These are phyloP conservation scores for Aspergillus fischeri DNA, from an alignment of 2,329 filamentous ascomycete genomes.

Conservation along the genomic window DNA sequence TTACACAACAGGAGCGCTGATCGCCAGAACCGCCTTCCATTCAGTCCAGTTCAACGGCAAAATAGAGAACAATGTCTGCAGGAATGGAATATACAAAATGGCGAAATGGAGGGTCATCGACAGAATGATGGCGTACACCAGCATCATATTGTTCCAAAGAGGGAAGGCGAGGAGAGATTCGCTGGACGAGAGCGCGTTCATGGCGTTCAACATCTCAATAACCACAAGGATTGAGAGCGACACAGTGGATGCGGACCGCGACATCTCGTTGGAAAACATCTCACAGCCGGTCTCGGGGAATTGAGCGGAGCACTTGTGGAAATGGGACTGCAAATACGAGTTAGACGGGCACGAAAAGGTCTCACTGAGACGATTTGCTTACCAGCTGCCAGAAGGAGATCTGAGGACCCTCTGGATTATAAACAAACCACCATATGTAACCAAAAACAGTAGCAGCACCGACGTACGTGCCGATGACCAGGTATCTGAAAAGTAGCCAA, in stretches of 20 bases:
- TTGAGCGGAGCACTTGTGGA: constrained; percentile 83
- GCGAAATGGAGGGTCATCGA: constrained; percentile 95
- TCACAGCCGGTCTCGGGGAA: constrained; percentile 87
- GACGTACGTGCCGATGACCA: constrained; percentile 93
- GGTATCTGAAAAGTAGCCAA: constrained; percentile 96
- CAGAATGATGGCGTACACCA: constrained; percentile 87
- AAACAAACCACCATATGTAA: constrained; percentile 99
- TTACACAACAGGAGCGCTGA: constrained; percentile 91
- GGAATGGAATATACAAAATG: constrained; percentile 83
- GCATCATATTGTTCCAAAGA: constrained; percentile 98
- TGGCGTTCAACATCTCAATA: constrained; percentile 99
- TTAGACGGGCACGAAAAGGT: constrained; percentile 11
- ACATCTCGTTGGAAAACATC: constrained; percentile 84
- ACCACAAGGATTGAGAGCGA: constrained; percentile 88
- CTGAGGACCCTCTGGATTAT: constrained; percentile 81
- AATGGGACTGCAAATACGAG: constrained; percentile 58
- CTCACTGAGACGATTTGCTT: constrained; percentile 23
- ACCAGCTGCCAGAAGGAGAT: constrained; percentile 84
- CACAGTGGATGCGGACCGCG: constrained; percentile 86
- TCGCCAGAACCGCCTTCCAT: constrained; percentile 85
- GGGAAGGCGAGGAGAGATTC: constrained; percentile 91
- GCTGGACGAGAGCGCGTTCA: constrained; percentile 94
- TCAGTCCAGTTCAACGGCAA: constrained; percentile 78
- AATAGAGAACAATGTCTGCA: constrained; percentile 87
- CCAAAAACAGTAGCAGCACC: constrained; percentile 91